A percentile compares a stretch with the other conserved stretches of the same genome.
phyloP scores from a whole-genome alignment of 2,329 filamentous ascomycete genomes.

The Annulohypoxylon truncatum region DNA sequence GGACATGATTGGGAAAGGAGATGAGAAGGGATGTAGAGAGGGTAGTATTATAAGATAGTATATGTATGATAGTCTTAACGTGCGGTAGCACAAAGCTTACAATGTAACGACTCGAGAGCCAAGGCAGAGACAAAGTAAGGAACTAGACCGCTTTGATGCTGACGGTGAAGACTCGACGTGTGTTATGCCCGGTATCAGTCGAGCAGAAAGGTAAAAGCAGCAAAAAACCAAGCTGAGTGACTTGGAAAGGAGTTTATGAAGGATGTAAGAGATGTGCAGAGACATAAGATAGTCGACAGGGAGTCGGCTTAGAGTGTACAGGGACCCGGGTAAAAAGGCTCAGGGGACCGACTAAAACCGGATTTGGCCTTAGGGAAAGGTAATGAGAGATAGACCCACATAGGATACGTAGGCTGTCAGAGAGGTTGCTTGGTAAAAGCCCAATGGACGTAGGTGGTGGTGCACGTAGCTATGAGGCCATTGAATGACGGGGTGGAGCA shows the following conservation, averaged over 20 bases:
- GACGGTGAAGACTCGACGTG: constrained; percentile 32
- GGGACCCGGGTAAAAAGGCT: constrained; percentile 38
- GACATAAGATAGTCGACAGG: constrained; percentile 31
- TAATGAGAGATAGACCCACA: constrained; percentile 39
- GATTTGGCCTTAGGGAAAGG: constrained; percentile 37
- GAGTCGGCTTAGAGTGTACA: constrained; percentile 39
- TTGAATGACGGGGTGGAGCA: constrained; percentile 22
- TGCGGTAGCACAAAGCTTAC: constrained; percentile 44
- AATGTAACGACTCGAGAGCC: constrained; percentile 29
- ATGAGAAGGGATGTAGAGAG: constrained; percentile 30
- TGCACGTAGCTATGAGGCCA: constrained; percentile 29
- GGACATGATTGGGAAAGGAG: constrained; percentile 24
- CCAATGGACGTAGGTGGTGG: constrained; percentile 30
- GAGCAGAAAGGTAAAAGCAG: constrained; percentile 38
- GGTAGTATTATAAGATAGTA: constrained; percentile 39
- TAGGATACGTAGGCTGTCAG: constrained; percentile 36
- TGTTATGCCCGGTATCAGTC: constrained; percentile 32
- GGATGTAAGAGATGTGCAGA: constrained; percentile 35
- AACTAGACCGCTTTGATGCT: constrained; percentile 33
- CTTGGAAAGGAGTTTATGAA: constrained; percentile 34
- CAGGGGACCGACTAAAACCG: constrained; percentile 39
- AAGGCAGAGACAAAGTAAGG: constrained; percentile 32
- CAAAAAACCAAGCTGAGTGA: constrained; percentile 20
- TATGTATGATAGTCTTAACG: constrained; percentile 39
- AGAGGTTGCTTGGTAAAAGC: constrained; percentile 26